Evolutionary conservation across 345 rosid species (phyloP).

Genomic region (Gossypium mustelinum): DNA sequence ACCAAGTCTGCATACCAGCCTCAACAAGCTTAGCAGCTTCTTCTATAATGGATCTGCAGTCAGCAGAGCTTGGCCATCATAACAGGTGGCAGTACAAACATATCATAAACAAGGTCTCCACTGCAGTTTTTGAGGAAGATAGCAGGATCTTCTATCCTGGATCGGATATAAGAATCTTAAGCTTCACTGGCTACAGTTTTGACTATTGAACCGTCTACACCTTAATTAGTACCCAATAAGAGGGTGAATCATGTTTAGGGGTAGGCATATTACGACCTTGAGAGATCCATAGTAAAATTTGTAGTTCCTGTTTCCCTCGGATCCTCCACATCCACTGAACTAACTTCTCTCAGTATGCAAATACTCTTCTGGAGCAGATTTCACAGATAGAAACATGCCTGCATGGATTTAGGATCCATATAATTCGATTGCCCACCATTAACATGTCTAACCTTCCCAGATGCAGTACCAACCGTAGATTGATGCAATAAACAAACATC

Average conservation of each 20-base stretch:
- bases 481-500: background rate
- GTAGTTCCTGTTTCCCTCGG: background rate
- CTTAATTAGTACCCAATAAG: background rate
- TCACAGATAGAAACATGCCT: background rate
- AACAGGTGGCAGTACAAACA: background rate
- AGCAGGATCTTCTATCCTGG: background rate
- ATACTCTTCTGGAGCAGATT: background rate
- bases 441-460: background rate
- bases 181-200: no score
- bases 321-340: background rate
- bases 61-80: background rate
- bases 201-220: background rate
- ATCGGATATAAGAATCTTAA: no score
- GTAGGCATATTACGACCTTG: background rate
- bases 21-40: background rate
- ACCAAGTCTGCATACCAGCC: background rate
- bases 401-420: slow-evolving; percentile 3
- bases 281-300: background rate
- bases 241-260: background rate
- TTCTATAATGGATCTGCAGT: background rate
- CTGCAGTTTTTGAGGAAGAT: background rate
- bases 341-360: background rate
- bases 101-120: background rate
- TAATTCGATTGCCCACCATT: background rate
- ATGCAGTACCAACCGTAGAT: background rate